Evolutionary conservation across 805 yeast species (phyloP), one percentile per base, ranked within the genome.

Genomic region (Saturnispora zaruensis): DNA sequence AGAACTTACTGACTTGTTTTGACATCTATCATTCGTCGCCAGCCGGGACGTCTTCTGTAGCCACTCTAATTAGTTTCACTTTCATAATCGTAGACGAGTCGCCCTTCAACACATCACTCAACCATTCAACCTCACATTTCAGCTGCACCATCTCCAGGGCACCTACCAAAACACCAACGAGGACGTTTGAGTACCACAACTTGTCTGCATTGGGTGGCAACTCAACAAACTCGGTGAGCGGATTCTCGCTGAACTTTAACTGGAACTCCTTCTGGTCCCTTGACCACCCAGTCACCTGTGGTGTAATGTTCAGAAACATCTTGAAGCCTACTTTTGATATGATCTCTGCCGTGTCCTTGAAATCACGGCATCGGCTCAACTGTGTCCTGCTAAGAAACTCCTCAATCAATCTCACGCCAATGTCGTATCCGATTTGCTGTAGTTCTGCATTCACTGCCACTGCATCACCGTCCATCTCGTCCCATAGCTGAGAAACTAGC

Each of bases 31-130:
- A 64, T 44, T 90, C 96, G 66, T 93, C 98, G 23, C 98, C 99
- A 5, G 95, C 95, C 13, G 99, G 99, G 42, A 93, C 84, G 69
- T 93, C 99, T 63, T 93, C 99, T 61, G 85, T 88, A 57, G 91
- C 70, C 2, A 88, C 76, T 58, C 76, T 82, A 44, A 81, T 70
- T 55, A 93, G 70, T 58, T 80, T 81, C 43, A 93, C 77, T 53
- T 84, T 75, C 49, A 93, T 68, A 61, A 89, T 97, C 0, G 97
- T 91, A 25, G 68, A 69, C 11, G 81, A 82, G 57, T 88, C 91
- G 0, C 97, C 98, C 55, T 89, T 77, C 45, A 93, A 70, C 2
- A 75, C 79, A 62, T 93, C 99, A 56, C 82, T 78, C 2, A 87
- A 77, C 62, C 90, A 93, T 56, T 68, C 71, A 2, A 82, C 88